phyloP scores from a whole-genome alignment of 345 rosid genomes.

The Rhodamnia argentea region DNA sequence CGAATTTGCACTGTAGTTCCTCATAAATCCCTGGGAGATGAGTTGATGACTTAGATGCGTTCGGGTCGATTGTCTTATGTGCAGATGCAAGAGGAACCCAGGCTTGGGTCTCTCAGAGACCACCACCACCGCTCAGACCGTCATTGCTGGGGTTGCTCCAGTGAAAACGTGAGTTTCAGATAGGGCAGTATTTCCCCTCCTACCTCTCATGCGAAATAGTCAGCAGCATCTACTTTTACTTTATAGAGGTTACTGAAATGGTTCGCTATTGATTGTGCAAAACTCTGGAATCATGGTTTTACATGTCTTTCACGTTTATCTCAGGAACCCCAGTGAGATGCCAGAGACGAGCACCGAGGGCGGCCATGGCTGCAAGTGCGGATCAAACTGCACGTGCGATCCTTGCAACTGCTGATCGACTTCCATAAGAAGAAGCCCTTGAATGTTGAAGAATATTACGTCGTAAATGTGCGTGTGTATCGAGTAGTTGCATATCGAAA shows the following conservation, averaged over 20 bases:
- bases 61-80: background rate
- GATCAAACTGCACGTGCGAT: conserved; percentile 21
- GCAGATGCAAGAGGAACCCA: conserved; percentile 9
- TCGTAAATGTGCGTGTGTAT: background rate
- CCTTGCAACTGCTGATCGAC: conserved; percentile 21
- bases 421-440: background rate
- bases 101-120: conserved; percentile 26
- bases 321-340: background rate
- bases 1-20: background rate
- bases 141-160: conserved; percentile 28
- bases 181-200: background rate
- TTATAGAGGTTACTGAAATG: background rate
- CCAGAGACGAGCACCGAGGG: conserved; percentile 12
- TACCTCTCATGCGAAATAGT: background rate
- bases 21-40: background rate
- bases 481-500: background rate
- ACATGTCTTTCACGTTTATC: background rate
- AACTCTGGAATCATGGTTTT: background rate
- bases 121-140: conserved; percentile 9
- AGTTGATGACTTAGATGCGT: background rate
- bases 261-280: background rate
- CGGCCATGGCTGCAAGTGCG: conserved; percentile 28
- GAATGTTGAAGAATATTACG: background rate
- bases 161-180: conserved; percentile 11
- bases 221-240: background rate